Evolutionary conservation across 257 asterid genomes (phyloP).

Genomic region (Agastache rugosa): DNA sequence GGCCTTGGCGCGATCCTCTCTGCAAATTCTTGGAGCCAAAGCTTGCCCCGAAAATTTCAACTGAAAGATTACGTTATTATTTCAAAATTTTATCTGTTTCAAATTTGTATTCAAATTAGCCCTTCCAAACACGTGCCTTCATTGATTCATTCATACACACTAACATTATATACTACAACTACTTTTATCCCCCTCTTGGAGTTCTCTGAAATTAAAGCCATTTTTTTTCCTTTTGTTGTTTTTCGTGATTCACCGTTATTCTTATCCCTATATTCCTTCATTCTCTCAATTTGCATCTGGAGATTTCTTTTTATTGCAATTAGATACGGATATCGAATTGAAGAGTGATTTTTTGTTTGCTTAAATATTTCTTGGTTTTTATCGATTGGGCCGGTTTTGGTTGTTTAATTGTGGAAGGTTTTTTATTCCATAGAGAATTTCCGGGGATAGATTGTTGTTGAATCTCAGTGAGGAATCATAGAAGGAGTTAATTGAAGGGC

Average conservation of each 20-base stretch:
- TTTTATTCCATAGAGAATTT: constrained; percentile 40
- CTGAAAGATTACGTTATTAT: constrained; percentile 26
- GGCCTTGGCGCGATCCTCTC: constrained; percentile 61
- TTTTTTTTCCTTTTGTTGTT: background rate
- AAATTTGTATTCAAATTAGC: constrained; percentile 1
- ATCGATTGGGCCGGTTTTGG: constrained; percentile 33
- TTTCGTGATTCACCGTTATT: constrained; percentile 10
- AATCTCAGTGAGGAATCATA: constrained; percentile 16
- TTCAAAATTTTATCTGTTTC: background rate
- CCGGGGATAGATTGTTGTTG: background rate
- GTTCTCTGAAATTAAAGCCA: constrained; percentile 30
- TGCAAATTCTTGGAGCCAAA: constrained; percentile 75
- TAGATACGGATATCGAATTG: constrained; percentile 15
- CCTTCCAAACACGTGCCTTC: constrained; percentile 31
- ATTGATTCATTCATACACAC: constrained; percentile 33
- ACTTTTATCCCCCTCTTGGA: background rate
- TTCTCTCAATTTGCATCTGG: constrained; percentile 13
- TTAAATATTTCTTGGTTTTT: background rate
- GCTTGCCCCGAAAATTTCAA: constrained; percentile 38
- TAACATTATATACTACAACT: constrained; percentile 13
- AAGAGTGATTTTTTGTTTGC: constrained; percentile 8
- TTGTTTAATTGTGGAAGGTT: constrained; percentile 27
- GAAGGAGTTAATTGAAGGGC: constrained; percentile 34
- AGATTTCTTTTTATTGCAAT: background rate
- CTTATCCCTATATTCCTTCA: background rate